Evolutionary conservation across 352 stramenopile species (phyloP).

Genomic region (Pseudoperonospora humuli): DNA sequence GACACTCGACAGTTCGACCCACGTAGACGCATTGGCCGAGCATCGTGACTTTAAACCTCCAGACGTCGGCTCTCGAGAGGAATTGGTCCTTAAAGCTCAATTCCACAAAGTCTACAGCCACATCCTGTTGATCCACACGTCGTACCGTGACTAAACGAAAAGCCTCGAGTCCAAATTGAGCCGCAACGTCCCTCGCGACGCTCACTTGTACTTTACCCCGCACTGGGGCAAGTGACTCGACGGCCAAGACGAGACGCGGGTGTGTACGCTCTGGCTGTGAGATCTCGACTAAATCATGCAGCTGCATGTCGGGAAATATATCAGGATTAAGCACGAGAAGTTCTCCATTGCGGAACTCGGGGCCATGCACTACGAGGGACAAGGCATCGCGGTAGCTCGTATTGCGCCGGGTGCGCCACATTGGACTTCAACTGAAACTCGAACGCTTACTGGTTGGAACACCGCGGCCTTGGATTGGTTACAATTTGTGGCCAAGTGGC

Average conservation of each 20-base stretch:
- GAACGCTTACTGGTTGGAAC: background rate
- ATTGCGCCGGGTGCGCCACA: constrained; percentile 28
- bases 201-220: constrained; percentile 73
- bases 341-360: constrained; percentile 58
- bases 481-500: too few species aligned
- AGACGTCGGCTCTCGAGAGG: constrained; percentile 85
- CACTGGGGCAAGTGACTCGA: constrained; percentile 53
- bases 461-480: background rate
- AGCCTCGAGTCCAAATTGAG: constrained; percentile 62
- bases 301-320: constrained; percentile 47
- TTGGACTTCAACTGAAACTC: constrained; percentile 9
- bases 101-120: constrained; percentile 81
- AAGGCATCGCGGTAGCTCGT: constrained; percentile 33
- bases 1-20: constrained; percentile 52
- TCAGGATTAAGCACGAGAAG: constrained; percentile 75
- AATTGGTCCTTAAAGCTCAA: constrained; percentile 89
- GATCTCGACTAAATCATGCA: constrained; percentile 58
- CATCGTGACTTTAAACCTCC: constrained; percentile 81
- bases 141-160: constrained; percentile 49
- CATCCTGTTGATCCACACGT: constrained; percentile 47
- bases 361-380: constrained; percentile 63
- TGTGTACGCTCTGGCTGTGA: constrained; percentile 46
- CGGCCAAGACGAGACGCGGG: constrained; percentile 53
- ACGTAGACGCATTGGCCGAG: constrained; percentile 71
- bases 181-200: constrained; percentile 62